phyloP scores from a whole-genome alignment of 2,329 filamentous ascomycete genomes.

The Mycosphaerella sp. region DNA sequence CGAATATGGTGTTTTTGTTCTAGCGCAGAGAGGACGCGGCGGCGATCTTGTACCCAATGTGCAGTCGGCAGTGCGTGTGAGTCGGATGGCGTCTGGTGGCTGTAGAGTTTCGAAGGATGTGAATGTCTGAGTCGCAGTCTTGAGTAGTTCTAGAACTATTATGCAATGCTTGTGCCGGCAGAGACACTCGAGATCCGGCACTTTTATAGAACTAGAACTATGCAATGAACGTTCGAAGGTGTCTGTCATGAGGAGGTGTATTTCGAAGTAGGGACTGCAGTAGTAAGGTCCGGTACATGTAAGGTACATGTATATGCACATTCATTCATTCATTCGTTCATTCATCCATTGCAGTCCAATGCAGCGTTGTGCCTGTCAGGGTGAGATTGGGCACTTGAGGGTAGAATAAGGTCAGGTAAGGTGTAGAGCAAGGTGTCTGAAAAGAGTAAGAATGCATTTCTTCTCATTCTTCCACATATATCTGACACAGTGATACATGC shows the following conservation, averaged over 20 bases:
- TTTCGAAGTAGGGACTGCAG: neutral
- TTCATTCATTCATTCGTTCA: too few species aligned
- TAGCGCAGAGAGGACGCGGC: neutral
- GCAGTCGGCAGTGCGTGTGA: too few species aligned
- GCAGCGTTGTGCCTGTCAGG: conserved; percentile 17
- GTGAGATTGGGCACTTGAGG: conserved; percentile 9
- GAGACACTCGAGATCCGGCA: conserved; percentile 13
- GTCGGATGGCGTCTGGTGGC: conserved; percentile 2
- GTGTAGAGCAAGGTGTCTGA: too few species aligned
- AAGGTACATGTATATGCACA: conserved; percentile 1
- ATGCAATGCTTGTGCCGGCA: neutral
- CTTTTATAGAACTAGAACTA: conserved; percentile 7
- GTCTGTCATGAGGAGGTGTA: too few species aligned
- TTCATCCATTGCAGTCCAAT: too few species aligned
- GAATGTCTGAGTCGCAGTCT: conserved; percentile 14
- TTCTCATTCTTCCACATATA: too few species aligned
- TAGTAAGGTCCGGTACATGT: too few species aligned
- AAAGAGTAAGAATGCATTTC: too few species aligned
- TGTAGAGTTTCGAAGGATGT: conserved; percentile 8
- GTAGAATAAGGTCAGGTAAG: conserved; percentile 10
- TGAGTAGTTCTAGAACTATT: too few species aligned
- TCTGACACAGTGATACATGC: too few species aligned
- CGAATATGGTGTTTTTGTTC: too few species aligned
- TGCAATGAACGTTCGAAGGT: too few species aligned
- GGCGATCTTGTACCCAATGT: neutral